These are phyloP conservation scores for Phytophthora chlamydospora DNA, from an alignment of 352 stramenopile genomes.

Conservation along the genomic window DNA sequence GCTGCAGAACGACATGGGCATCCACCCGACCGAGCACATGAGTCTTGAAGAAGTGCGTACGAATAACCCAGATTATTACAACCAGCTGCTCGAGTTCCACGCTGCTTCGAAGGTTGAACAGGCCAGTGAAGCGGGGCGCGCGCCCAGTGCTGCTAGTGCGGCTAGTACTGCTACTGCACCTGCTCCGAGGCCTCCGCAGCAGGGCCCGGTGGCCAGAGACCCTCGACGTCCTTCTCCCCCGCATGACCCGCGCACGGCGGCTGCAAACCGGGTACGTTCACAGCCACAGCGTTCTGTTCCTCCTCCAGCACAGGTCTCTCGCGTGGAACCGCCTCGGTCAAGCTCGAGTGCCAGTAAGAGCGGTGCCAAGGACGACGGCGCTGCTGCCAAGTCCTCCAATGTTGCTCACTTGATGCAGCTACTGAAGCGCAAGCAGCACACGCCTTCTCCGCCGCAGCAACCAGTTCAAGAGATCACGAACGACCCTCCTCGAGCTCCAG, in stretches of 20 bases:
- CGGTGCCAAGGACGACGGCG: constrained; percentile 14
- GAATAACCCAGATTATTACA: constrained; percentile 87
- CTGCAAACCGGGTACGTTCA: constrained; percentile 7
- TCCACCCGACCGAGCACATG: constrained; percentile 88
- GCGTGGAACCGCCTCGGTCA: constrained; percentile 23
- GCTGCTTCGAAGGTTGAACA: constrained; percentile 40
- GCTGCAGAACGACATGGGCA: constrained; percentile 88
- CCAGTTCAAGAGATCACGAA: constrained; percentile 63
- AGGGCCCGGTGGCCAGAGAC: constrained; percentile 29
- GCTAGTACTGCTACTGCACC: constrained; percentile 12
- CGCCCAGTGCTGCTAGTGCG: neutral
- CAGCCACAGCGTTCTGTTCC: constrained; percentile 11
- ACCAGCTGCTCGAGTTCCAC: constrained; percentile 77
- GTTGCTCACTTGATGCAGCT: constrained; percentile 85
- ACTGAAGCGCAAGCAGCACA: constrained; percentile 72
- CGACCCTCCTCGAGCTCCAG: constrained; percentile 54
- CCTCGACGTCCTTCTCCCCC: constrained; percentile 44
- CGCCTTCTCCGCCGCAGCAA: constrained; percentile 27
- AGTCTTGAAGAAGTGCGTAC: constrained; percentile 86
- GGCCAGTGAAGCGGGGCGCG: constrained; percentile 4
- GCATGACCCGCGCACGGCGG: constrained; percentile 25
- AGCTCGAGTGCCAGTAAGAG: constrained; percentile 19
- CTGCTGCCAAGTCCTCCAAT: constrained; percentile 64
- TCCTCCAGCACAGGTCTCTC: constrained; percentile 24
- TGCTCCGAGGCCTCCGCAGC: constrained; percentile 20